A percentile compares a stretch with the other conserved stretches of the same genome.
Conservation (phyloP, 139 green algal species). For the Trebouxia sp. region DNA sequence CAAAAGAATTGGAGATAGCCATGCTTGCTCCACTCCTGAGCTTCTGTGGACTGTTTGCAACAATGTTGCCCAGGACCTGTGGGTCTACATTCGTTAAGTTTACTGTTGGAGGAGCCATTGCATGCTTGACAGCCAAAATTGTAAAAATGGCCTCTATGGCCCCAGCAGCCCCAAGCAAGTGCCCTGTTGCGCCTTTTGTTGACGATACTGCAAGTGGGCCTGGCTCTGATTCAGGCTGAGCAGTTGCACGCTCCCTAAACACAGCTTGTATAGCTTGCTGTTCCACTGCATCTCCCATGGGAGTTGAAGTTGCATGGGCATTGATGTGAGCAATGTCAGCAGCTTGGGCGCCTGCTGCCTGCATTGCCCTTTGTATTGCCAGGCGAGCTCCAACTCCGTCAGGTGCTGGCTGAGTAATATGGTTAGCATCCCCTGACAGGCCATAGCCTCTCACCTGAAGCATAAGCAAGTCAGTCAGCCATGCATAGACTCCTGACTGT, state of each 20-base stretch:
- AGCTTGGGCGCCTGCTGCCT: constrained; percentile 50
- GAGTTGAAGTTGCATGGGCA: constrained; percentile 88
- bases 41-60: constrained; percentile 25
- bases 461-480: background rate
- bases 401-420: constrained; percentile 85
- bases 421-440: constrained; percentile 85
- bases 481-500: too few relatives aligned
- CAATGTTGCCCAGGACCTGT: constrained; percentile 46
- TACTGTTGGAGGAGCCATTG: constrained; percentile 70
- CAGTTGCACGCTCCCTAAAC: constrained; percentile 55
- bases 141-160: constrained; percentile 82
- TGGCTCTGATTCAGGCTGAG: background rate
- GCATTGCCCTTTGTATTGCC: constrained; percentile 66
- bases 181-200: constrained; percentile 89
- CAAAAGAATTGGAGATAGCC: constrained; percentile 92
- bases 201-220: constrained; percentile 66
- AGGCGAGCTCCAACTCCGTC: constrained; percentile 59
- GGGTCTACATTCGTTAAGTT: constrained; percentile 78
- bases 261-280: constrained; percentile 66
- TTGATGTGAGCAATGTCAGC: constrained; percentile 87
- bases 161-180: constrained; percentile 93
- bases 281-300: constrained; percentile 79
- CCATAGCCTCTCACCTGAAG: constrained; percentile 83
- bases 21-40: constrained; percentile 40
- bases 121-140: constrained; percentile 68